Base-by-base conservation (phyloP, 768 basidiomycete genomes). In the Podaxis mareebaensis region DNA sequence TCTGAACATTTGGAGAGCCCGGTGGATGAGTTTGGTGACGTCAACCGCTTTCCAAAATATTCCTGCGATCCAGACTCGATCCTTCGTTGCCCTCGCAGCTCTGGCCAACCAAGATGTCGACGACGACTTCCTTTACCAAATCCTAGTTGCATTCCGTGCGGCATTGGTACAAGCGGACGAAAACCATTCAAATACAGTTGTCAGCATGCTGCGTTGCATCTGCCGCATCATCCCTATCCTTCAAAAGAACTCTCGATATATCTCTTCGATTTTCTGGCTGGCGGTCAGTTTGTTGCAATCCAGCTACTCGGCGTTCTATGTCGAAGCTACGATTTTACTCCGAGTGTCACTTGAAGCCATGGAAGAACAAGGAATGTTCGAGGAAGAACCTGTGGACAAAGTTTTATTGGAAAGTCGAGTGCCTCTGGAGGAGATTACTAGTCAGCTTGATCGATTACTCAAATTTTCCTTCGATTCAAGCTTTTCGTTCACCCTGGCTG, bases 41-140 rank as follows among this genome's bases (percentile, higher is more conserved):
- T 87, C 92, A 1, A 92, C 91, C 0, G 93, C 95, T 22, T 96
- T 96, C 78, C 95, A 96, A 69, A 83, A 90, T 53, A 93, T 92
- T 3, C 90, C 93, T 0, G 87, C 90, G 2, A 85, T 95, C n/a
- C 95, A 96, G 71, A 87, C 90, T 28, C 87, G 93, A 10, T 91
- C 93, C 0, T 96, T 96, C 73, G 84, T 91, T 36, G 87, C 90
- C 3, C 83, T 97, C 8, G 92, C 92, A 3, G 81, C 84, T n/a
- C 81, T 96, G n/a, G 89, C 92, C 15, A 85, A 85, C 3, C 83
- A 89, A 2, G 92, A 95, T 26, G 91, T 95, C 46, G 95, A 97
- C 66, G 95, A 96, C 65, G 95, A 97, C 71, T 86, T 95, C 67
- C 79, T 96, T 58, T 96, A 96, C 68, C 95, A 97, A 71, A 93